These are phyloP conservation scores for Malassezia yamatoensis DNA, from an alignment of 1,284 basidiomycete genomes.

Conservation along the genomic window DNA sequence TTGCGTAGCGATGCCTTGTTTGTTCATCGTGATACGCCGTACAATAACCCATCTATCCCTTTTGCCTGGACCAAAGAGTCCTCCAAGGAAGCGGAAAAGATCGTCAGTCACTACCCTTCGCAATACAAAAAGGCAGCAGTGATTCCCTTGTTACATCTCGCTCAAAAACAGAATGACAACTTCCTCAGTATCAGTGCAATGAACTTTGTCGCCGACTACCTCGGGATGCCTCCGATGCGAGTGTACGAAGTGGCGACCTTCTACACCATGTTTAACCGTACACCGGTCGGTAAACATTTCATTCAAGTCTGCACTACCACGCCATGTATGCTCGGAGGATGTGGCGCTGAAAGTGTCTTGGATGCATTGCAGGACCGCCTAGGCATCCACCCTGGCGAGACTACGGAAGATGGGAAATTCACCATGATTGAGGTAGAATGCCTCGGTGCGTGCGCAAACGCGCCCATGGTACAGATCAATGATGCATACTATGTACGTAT, in stretches of 20 bases:
- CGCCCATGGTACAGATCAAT: conserved; percentile 94
- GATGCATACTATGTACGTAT: conserved; percentile 84
- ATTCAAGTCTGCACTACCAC: conserved; percentile 98
- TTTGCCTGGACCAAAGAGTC: conserved; percentile 79
- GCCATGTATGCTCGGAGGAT: conserved; percentile 88
- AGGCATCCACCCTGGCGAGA: conserved; percentile 74
- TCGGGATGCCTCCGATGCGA: conserved; percentile 94
- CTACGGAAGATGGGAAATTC: conserved; percentile 89
- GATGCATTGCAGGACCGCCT: conserved; percentile 74
- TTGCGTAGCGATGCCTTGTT: conserved; percentile 41
- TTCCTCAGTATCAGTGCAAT: conserved; percentile 99
- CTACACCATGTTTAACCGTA: conserved; percentile 80
- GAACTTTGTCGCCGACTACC: conserved; percentile 80
- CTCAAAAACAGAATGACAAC: conserved; percentile 92
- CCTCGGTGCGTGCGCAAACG: conserved; percentile 89
- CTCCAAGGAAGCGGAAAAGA: conserved; percentile 71
- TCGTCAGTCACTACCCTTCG: conserved; percentile 82
- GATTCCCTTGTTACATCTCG: conserved; percentile 90
- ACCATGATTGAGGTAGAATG: conserved; percentile 97
- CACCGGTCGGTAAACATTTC: conserved; percentile 88
- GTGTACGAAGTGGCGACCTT: conserved; percentile 99
- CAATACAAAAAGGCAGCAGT: conserved; percentile 94
- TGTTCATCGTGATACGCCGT: conserved; percentile 73
- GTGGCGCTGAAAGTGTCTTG: conserved; percentile 71
- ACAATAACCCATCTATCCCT: conserved; percentile 66